Percentiles rank a stretch among this genome's conserved stretches.
phyloP scores from a whole-genome alignment of 140 eudicot genomes.

The Erigeron philadelphicus region DNA sequence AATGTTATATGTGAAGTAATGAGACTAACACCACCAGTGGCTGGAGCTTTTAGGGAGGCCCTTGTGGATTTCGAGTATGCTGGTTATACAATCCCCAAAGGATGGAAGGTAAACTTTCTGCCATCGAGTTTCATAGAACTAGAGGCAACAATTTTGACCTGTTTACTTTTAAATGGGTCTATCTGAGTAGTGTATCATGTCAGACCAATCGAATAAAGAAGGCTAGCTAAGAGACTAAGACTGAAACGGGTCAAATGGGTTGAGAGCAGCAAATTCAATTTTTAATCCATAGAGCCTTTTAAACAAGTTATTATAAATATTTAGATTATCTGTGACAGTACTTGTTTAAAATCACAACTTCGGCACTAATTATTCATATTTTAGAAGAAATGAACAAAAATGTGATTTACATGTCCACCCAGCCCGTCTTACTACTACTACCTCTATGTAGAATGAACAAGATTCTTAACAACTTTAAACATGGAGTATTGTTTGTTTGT shows the following conservation, averaged over 20 bases:
- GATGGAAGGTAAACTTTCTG: slow-evolving; percentile 53
- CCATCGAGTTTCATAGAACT: neutral
- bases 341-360: too few species aligned
- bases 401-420: neutral
- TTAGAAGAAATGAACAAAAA: neutral
- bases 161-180: neutral
- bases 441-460: neutral
- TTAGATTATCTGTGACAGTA: too few species aligned
- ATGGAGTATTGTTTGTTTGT: neutral
- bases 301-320: too few species aligned
- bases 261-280: neutral
- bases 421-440: neutral
- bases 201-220: too few species aligned
- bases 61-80: slow-evolving; percentile 51
- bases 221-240: neutral
- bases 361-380: too few species aligned
- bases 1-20: slow-evolving; percentile 51
- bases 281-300: neutral
- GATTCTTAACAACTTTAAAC: neutral
- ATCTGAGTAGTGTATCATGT: neutral
- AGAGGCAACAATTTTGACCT: neutral
- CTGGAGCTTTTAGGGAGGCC: slow-evolving; percentile 55
- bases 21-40: slow-evolving; percentile 37
- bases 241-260: slow-evolving; percentile 9
- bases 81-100: slow-evolving; percentile 58